A percentile compares a stretch with the other conserved stretches of the same genome.
Conservation (phyloP, 768 basidiomycete genomes). For the Coprinopsis cinerea region DNA sequence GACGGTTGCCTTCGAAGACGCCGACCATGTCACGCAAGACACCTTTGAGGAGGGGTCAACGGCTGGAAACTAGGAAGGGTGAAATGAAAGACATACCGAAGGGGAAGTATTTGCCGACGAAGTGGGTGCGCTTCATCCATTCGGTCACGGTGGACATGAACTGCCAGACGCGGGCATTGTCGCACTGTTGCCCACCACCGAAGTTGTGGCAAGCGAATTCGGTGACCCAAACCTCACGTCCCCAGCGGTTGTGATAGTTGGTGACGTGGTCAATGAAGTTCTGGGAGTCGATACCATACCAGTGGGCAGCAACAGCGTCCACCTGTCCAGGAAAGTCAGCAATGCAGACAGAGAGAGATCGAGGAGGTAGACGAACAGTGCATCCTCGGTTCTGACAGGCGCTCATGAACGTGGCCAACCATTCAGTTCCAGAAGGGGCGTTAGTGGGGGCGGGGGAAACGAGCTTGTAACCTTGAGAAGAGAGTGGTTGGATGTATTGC, state of each 20-base stretch:
- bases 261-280: conserved; percentile 49
- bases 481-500: conserved; percentile 54
- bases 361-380: conserved; percentile 34
- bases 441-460: conserved; percentile 66
- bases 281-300: conserved; percentile 49
- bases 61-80: neutral
- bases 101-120: conserved; percentile 38
- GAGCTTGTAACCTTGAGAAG: conserved; percentile 47
- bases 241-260: conserved; percentile 39
- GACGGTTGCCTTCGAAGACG: conserved; percentile 49
- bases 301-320: conserved; percentile 57
- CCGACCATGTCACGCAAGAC: conserved; percentile 48
- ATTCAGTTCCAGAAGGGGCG: conserved; percentile 48
- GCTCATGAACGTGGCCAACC: conserved; percentile 57
- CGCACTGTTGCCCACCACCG: conserved; percentile 37
- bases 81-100: conserved; percentile 48
- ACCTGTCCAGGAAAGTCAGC: conserved; percentile 31
- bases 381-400: conserved; percentile 52
- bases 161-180: conserved; percentile 30
- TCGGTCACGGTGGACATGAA: conserved; percentile 42
- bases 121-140: conserved; percentile 41
- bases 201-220: conserved; percentile 75
- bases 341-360: neutral
- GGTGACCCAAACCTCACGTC: conserved; percentile 49
- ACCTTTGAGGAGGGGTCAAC: conserved; percentile 28